These are phyloP conservation scores for Colletotrichum tamarilloi DNA, from an alignment of 2,329 filamentous ascomycete species.

Conservation along the genomic window DNA sequence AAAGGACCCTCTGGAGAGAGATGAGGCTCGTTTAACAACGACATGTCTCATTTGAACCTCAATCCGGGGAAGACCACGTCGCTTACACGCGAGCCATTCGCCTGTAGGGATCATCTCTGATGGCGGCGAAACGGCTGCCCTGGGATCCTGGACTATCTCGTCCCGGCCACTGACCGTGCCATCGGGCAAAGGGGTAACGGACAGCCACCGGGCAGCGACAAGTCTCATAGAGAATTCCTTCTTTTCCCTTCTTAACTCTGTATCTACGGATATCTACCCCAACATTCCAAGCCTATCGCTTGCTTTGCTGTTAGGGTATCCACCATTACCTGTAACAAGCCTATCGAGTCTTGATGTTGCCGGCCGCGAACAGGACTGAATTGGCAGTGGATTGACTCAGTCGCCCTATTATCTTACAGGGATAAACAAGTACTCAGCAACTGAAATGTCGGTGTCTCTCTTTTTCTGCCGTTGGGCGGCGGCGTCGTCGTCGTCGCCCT, in stretches of 20 bases:
- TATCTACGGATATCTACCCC: background rate
- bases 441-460: conserved; percentile 27
- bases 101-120: conserved; percentile 27
- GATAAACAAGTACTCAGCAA: conserved; percentile 11
- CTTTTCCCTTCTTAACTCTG: background rate
- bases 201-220: background rate
- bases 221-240: background rate
- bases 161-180: background rate
- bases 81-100: conserved; percentile 16
- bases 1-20: background rate
- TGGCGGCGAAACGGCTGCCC: conserved; percentile 7
- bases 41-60: conserved; percentile 27
- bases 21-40: conserved; percentile 31
- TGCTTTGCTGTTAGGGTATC: background rate
- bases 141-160: conserved; percentile 10
- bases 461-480: conserved; percentile 7
- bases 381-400: conserved; percentile 3
- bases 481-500: background rate
- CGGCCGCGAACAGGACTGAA: background rate
- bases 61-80: conserved; percentile 34
- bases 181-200: background rate
- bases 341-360: conserved; percentile 1
- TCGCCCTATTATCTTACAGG: conserved; percentile 33
- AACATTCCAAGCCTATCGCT: background rate
- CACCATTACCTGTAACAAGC: background rate